A percentile compares a stretch with the other conserved stretches of the same genome.
These are phyloP conservation scores for Cymbidium sinense DNA, from an alignment of 106 monocot genomes.

Conservation along the genomic window DNA sequence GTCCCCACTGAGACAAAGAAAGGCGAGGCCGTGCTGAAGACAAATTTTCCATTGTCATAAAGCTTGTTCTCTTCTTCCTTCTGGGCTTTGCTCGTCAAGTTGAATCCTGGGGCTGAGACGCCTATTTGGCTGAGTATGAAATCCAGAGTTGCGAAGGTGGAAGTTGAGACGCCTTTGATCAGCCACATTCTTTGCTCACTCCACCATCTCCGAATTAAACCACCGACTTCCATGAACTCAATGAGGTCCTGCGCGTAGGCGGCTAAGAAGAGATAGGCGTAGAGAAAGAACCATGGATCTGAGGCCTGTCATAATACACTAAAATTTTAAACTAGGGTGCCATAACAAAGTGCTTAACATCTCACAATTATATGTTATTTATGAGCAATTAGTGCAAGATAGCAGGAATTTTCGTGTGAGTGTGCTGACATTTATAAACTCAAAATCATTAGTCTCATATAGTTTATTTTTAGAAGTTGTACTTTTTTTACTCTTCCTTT, in stretches of 20 bases:
- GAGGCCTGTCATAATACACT: slow-evolving; percentile 19
- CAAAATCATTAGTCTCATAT: too few relatives aligned
- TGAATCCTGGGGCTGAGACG: slow-evolving; percentile 35
- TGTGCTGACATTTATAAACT: too few relatives aligned
- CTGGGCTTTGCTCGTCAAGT: slow-evolving; percentile 53
- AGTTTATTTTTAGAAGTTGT: too few relatives aligned
- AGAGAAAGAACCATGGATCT: slow-evolving; percentile 44
- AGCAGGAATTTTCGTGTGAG: too few relatives aligned
- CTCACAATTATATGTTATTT: too few relatives aligned
- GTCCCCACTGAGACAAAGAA: slow-evolving; percentile 46
- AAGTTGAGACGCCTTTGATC: slow-evolving; percentile 48
- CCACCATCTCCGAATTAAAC: slow-evolving; percentile 58
- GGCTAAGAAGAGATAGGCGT: slow-evolving; percentile 49
- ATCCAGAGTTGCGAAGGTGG: slow-evolving; percentile 28
- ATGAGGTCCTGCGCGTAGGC: slow-evolving; percentile 36
- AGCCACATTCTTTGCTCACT: slow-evolving; percentile 81
- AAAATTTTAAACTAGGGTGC: too few relatives aligned
- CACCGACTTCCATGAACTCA: slow-evolving; percentile 26
- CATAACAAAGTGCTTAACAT: too few relatives aligned
- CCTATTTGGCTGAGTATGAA: slow-evolving; percentile 37
- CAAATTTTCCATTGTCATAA: slow-evolving; percentile 43
- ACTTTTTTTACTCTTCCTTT: too few relatives aligned
- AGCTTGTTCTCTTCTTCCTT: slow-evolving; percentile 30
- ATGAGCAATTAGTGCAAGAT: too few relatives aligned
- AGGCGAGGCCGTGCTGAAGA: slow-evolving; percentile 42